These are phyloP conservation scores for Trichoderma sp. DNA, from an alignment of 2,329 filamentous ascomycete species.

Conservation along the genomic window DNA sequence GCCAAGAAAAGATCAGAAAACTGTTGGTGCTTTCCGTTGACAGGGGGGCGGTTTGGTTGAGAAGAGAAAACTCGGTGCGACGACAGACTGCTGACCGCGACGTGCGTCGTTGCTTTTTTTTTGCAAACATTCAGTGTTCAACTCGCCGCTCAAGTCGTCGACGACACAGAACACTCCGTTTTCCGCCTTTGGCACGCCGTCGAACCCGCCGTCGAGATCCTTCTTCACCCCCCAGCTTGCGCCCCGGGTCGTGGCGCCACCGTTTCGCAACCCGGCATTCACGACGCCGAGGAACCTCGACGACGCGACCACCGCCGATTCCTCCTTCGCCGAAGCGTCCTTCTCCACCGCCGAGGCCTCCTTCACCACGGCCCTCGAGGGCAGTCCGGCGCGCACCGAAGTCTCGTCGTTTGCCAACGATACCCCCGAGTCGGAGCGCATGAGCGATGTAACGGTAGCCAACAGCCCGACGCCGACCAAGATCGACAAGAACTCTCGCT, in stretches of 20 bases:
- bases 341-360: constrained; percentile 48
- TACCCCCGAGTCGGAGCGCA: constrained; percentile 55
- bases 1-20: constrained; percentile 46
- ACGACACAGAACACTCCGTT: constrained; percentile 42
- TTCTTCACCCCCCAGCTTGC: constrained; percentile 51
- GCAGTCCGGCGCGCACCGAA: constrained; percentile 62
- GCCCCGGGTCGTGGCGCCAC: constrained; percentile 49
- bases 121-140: constrained; percentile 39
- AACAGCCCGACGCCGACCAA: constrained; percentile 51
- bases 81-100: constrained; percentile 7
- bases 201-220: constrained; percentile 50
- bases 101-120: not conserved
- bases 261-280: constrained; percentile 66
- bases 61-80: not conserved
- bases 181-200: constrained; percentile 43
- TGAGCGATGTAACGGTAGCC: constrained; percentile 47
- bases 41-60: not conserved
- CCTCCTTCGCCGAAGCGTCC: constrained; percentile 59
- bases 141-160: constrained; percentile 43
- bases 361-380: constrained; percentile 45
- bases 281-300: constrained; percentile 64
- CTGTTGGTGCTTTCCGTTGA: constrained; percentile 42
- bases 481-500: constrained; percentile 51
- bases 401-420: constrained; percentile 56
- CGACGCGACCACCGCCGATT: constrained; percentile 55